Evolutionary conservation across 768 basidiomycete genomes (phyloP).

Genomic region (Thelephora aurantiotincta): DNA sequence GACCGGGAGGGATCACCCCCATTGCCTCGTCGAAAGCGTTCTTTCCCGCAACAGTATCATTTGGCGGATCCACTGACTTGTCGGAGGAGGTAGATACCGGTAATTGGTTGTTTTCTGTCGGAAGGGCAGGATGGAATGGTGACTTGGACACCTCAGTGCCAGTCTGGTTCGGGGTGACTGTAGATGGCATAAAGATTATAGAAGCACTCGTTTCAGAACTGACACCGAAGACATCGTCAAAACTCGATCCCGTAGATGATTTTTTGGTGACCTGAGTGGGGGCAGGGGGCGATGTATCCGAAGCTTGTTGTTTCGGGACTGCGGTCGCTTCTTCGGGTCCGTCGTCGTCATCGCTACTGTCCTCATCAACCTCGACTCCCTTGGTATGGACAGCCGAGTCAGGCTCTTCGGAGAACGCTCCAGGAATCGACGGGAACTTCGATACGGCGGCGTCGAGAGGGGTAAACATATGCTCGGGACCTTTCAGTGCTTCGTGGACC

Average conservation of each 20-base stretch:
- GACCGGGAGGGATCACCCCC: conserved; percentile 27
- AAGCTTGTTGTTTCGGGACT: conserved; percentile 1
- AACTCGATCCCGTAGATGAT: conserved; percentile 17
- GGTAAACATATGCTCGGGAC: not conserved
- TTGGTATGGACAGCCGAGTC: conserved; percentile 25
- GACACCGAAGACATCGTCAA: conserved; percentile 46
- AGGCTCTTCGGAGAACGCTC: conserved; percentile 23
- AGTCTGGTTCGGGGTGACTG: too few species aligned
- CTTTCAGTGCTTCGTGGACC: not conserved
- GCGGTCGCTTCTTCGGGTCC: conserved; percentile 10
- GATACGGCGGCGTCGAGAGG: conserved; percentile 7
- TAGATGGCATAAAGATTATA: too few species aligned
- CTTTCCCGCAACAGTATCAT: conserved; percentile 17
- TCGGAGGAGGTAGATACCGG: conserved; percentile 4
- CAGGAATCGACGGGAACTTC: conserved; percentile 3
- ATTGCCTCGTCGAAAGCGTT: conserved; percentile 70
- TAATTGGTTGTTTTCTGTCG: too few species aligned
- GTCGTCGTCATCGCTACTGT: conserved; percentile 33
- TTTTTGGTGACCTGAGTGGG: not conserved
- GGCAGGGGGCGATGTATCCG: not conserved
- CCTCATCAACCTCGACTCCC: conserved; percentile 46
- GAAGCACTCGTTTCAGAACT: not conserved
- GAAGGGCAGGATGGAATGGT: too few species aligned
- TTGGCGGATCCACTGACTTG: conserved; percentile 5
- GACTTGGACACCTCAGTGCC: too few species aligned